Evolutionary conservation across 495 filamentous ascomycete species (phyloP), one percentile per base, ranked within the genome.

Genomic region (Staphylotrichum tortipilum): DNA sequence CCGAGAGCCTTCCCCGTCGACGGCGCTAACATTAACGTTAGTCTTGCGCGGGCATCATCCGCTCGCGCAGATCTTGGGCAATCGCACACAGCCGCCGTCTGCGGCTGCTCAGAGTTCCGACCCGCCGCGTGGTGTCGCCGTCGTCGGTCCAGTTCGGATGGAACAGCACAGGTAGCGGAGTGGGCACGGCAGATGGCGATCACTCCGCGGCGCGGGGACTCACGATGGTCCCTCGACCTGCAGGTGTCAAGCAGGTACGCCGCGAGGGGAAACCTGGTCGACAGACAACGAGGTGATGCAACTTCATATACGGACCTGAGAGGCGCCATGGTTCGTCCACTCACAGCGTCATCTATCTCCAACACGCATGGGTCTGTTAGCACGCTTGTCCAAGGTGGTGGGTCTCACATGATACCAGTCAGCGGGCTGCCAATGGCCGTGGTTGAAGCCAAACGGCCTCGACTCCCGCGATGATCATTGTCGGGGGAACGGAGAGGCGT

Each of bases 231-330:
- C 55, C 56, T 50, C n/a, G 49, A 41, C 39, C 38, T 60, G 53
- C 55, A 62, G 45, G 43, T 53, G 46, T 53, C 53, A 60, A 58
- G 58, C 63, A 64, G 53, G 60, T 64, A 63, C 55, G 39, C 45
- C 33, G 44, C 38, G 34, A 52, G 40, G 40, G 41, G 48, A 56
- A 64, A 64, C 60, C 61, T 53, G 60, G 65, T 66, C 56, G 55
- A 46, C 54, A 44, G 44, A 30, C 42, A 45, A 53, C 44, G 33
- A 44, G 38, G 31, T 36, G 48, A 48, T 56, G 54, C 54, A 51
- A 58, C 50, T 50, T 53, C 37, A 50, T 52, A 51, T 58, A 15
- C 15, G n/a, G n/a, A n/a, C n/a, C n/a, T n/a, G n/a, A 38, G 24
- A 21, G 12, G 17, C 44, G 44, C 44, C 36, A 36, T 42, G 53